Evolutionary conservation across 176 grass and related monocot genomes (phyloP).

Genomic region (Carex parvula): DNA sequence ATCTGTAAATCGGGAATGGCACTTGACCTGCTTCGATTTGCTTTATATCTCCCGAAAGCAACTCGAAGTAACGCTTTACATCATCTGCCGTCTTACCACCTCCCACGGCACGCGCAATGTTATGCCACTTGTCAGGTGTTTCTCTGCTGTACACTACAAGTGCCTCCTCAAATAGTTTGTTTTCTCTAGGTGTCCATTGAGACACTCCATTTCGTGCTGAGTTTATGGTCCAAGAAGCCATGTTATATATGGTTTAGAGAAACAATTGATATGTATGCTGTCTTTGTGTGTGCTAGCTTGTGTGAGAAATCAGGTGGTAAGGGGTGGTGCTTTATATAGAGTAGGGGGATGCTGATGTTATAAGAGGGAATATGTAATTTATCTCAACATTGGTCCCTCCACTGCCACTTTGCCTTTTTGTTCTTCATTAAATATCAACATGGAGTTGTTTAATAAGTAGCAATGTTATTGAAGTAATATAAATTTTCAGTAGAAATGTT

Average conservation of each 20-base stretch:
- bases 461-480: too few relatives aligned
- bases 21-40: conserved; percentile 51
- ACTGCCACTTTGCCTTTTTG: not conserved
- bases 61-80: conserved; percentile 51
- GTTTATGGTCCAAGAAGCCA: conserved; percentile 49
- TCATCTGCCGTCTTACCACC: conserved; percentile 51
- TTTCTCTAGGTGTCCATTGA: conserved; percentile 59
- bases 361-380: conserved; percentile 12
- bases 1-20: conserved; percentile 49
- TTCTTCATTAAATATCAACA: too few relatives aligned
- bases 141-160: conserved; percentile 63
- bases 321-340: conserved; percentile 11
- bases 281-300: not conserved
- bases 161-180: conserved; percentile 79
- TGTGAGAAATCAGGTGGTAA: not conserved
- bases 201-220: not conserved
- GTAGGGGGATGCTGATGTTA: not conserved
- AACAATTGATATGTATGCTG: not conserved
- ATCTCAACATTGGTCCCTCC: not conserved
- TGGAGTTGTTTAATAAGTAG: too few relatives aligned
- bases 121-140: conserved; percentile 61
- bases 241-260: conserved; percentile 14
- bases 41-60: conserved; percentile 49
- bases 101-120: conserved; percentile 57
- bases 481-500: too few relatives aligned